Conservation (phyloP, 495 filamentous ascomycete species). For the Daldinia decipiens region DNA sequence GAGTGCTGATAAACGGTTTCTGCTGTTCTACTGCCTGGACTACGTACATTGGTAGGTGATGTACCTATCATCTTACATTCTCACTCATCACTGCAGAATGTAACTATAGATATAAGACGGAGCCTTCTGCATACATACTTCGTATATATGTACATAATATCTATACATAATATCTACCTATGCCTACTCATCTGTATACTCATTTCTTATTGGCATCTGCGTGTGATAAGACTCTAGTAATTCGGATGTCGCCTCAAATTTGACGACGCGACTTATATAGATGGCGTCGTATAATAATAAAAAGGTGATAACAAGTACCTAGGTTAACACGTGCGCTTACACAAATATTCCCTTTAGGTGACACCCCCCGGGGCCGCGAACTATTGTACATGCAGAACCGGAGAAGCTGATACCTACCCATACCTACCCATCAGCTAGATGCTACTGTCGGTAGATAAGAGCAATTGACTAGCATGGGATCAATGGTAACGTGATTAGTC, state of each 20-base stretch:
- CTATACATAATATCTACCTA: neutral
- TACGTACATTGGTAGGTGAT: constrained; percentile 20
- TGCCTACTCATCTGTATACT: neutral
- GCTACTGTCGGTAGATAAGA: constrained; percentile 35
- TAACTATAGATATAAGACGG: constrained; percentile 5
- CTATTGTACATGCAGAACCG: constrained; percentile 7
- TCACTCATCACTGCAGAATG: constrained; percentile 31
- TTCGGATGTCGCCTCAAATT: constrained; percentile 9
- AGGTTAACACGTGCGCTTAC: constrained; percentile 33
- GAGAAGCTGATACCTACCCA: constrained; percentile 15
- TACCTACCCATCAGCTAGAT: constrained; percentile 16
- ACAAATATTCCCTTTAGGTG: constrained; percentile 14
- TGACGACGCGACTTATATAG: constrained; percentile 16
- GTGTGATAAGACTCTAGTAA: neutral
- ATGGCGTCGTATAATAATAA: constrained; percentile 7
- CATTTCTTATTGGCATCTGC: neutral
- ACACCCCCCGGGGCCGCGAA: constrained; percentile 6
- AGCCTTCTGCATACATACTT: neutral
- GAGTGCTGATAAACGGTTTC: constrained; percentile 21
- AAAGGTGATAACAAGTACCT: constrained; percentile 9
- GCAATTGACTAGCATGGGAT: constrained; percentile 34
- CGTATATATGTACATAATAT: neutral
- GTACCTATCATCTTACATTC: constrained; percentile 8
- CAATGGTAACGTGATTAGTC: constrained; percentile 42
- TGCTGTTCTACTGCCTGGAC: constrained; percentile 29